Evolutionary conservation across 768 basidiomycete genomes (phyloP), one percentile per base, ranked within the genome.

Genomic region (Mrakia blollopis): DNA sequence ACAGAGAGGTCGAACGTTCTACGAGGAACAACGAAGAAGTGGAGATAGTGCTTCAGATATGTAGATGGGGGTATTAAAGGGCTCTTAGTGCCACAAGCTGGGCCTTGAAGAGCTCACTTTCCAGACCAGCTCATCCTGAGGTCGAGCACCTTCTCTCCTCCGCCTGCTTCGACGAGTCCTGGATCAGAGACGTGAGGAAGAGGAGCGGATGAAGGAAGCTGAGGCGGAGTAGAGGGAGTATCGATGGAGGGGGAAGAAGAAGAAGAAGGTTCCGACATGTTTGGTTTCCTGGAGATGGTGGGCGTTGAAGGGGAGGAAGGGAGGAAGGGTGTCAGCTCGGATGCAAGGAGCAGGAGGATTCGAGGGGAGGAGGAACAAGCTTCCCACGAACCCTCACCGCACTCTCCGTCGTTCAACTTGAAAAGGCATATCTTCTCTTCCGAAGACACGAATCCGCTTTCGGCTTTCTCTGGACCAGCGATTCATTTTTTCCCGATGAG

Each of bases 111-210:
- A 44, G 25, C 57, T 41, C n/a, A 60, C 73, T 74, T 65, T 25
- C 73, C 73, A 21, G n/a, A 28, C 73, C 73, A 74, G 39, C 23
- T 50, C 73, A 74, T 74, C 39, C 21, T 62, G 14, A 74, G 28
- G 4, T 25, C 10, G 4, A 74, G 32, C 16, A 74, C 73, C 21
- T 21, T 50, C 39, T 74, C 73, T 30, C 62, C 61, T 39, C 23
- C 18, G 7, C 14, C 18, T 23, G 57, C 25, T 28, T 74, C 73
- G 4, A 61, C 62, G 39, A 74, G 60, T 14, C 14, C 61, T 14
- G 62, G 61, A 25, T 35, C 37, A 32, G 73, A 74, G 32, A 60
- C 32, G 14, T 62, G 44, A 3, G 73, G 73, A 7, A 74, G 60
- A 47, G 52, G 52, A 13, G 62, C 61, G 0, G 73, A 74, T 0